These are phyloP conservation scores for Nothophaeocryptopus gaeumannii DNA, from an alignment of 2,329 filamentous ascomycete species.

Conservation along the genomic window DNA sequence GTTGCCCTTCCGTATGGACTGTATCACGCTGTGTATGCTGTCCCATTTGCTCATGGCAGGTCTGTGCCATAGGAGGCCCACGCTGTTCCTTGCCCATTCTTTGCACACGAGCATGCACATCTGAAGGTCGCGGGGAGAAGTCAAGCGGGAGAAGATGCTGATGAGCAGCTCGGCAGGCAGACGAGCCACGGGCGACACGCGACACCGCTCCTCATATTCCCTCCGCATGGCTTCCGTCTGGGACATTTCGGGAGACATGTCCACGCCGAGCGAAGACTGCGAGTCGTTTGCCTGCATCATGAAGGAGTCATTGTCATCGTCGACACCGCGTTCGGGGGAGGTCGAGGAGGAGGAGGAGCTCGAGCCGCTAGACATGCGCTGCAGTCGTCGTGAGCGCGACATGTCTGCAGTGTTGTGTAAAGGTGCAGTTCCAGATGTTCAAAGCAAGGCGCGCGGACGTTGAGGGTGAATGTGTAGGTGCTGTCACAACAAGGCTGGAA, in stretches of 20 bases:
- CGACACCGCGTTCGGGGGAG: constrained; percentile 71
- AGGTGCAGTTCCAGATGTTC: no score
- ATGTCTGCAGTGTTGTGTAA: constrained; percentile 14
- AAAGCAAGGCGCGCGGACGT: no score
- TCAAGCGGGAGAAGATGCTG: constrained; percentile 82
- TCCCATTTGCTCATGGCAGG: constrained; percentile 85
- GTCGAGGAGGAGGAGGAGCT: constrained; percentile 64
- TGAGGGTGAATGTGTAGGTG: background rate
- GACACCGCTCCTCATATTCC: constrained; percentile 61
- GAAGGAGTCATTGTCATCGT: constrained; percentile 93
- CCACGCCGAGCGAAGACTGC: constrained; percentile 81
- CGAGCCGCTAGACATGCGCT: constrained; percentile 33
- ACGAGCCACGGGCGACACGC: constrained; percentile 74
- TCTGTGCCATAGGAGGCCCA: constrained; percentile 91
- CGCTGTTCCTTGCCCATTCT: constrained; percentile 86
- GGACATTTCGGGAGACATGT: constrained; percentile 52
- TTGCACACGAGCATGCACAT: constrained; percentile 93
- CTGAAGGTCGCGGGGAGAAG: constrained; percentile 68
- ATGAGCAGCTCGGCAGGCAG: constrained; percentile 95
- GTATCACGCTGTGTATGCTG: constrained; percentile 76
- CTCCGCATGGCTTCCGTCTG: constrained; percentile 62
- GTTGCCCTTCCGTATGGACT: constrained; percentile 67
- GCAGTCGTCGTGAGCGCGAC: constrained; percentile 28
- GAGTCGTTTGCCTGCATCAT: constrained; percentile 81
- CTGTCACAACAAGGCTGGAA: background rate